Evolutionary conservation across 768 basidiomycete species (phyloP).

Genomic region (Daedalea quercina): DNA sequence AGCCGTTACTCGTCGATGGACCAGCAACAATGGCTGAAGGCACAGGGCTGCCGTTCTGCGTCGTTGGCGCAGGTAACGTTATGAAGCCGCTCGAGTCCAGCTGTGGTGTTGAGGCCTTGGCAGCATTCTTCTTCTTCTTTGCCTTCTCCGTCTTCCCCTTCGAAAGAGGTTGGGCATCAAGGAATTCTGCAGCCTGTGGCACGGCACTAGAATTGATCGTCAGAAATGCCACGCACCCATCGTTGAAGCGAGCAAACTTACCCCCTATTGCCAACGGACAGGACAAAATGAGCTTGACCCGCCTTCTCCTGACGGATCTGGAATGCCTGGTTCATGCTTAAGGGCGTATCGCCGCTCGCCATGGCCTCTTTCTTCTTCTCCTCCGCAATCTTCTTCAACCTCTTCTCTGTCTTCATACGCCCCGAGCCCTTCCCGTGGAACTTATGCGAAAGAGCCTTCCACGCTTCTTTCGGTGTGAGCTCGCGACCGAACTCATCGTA

Average conservation of each 20-base stretch:
- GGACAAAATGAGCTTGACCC: slow-evolving; percentile 93
- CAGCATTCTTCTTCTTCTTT: slow-evolving; percentile 70
- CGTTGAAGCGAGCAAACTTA: slow-evolving; percentile 28
- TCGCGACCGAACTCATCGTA: slow-evolving; percentile 91
- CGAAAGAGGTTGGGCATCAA: slow-evolving; percentile 73
- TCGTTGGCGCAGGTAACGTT: slow-evolving; percentile 53
- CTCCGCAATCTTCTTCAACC: slow-evolving; percentile 94
- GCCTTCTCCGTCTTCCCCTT: slow-evolving; percentile 81
- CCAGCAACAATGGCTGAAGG: slow-evolving; percentile 18
- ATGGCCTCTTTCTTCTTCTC: slow-evolving; percentile 93
- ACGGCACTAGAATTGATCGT: slow-evolving; percentile 52
- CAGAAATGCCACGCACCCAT: slow-evolving; percentile 2
- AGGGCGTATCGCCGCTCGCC: slow-evolving; percentile 91
- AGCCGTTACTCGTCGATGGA: slow-evolving; percentile 32
- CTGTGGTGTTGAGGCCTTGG: slow-evolving; percentile 42
- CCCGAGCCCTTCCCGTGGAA: slow-evolving; percentile 99
- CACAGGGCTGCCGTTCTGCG: slow-evolving; percentile 34
- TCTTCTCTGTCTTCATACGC: slow-evolving; percentile 95
- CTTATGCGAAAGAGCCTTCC: slow-evolving; percentile 96
- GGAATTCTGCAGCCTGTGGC: slow-evolving; percentile 76
- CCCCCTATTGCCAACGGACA: slow-evolving; percentile 93
- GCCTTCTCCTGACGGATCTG: slow-evolving; percentile 89
- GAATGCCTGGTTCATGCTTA: slow-evolving; percentile 94
- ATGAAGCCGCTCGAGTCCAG: slow-evolving; percentile 59
- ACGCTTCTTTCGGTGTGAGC: slow-evolving; percentile 91